Evolutionary conservation across 2,329 filamentous ascomycete species (phyloP).

Genomic region (Fusarium haematococcum): DNA sequence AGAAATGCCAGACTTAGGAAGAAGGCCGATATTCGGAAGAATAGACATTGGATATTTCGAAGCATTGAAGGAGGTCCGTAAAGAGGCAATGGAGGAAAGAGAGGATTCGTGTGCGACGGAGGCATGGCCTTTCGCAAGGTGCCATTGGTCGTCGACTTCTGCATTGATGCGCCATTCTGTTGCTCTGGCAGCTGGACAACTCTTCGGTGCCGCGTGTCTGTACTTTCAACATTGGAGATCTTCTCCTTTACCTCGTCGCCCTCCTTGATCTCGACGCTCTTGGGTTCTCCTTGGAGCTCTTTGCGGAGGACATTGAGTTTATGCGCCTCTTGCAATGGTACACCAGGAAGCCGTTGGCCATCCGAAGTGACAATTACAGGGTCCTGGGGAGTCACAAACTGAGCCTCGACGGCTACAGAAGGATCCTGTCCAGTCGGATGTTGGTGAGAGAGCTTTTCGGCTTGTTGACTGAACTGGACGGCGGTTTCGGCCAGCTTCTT

Average conservation of each 20-base stretch:
- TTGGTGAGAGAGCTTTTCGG: conserved; percentile 65
- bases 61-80: conserved; percentile 80
- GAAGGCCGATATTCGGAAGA: conserved; percentile 76
- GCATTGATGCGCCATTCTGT: conserved; percentile 50
- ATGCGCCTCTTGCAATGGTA: conserved; percentile 76
- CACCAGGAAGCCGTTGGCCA: conserved; percentile 74
- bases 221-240: conserved; percentile 47
- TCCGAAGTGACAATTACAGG: conserved; percentile 77
- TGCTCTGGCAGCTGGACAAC: conserved; percentile 42
- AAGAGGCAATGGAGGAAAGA: conserved; percentile 86
- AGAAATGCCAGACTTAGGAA: conserved; percentile 84
- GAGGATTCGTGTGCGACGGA: conserved; percentile 77
- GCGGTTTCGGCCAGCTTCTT: conserved; percentile 55
- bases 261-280: conserved; percentile 42
- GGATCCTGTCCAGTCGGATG: conserved; percentile 44
- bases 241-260: conserved; percentile 43
- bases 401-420: conserved; percentile 70
- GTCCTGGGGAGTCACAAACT: conserved; percentile 76
- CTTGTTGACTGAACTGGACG: conserved; percentile 70
- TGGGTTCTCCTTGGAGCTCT: conserved; percentile 52
- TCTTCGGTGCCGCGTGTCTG: conserved; percentile 40
- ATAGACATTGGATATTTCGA: conserved; percentile 73
- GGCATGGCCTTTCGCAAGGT: conserved; percentile 65
- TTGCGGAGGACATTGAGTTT: conserved; percentile 75
- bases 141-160: conserved; percentile 60